Conservation (phyloP, 441 rosid genomes). For the Euphorbia neoarborescens region DNA sequence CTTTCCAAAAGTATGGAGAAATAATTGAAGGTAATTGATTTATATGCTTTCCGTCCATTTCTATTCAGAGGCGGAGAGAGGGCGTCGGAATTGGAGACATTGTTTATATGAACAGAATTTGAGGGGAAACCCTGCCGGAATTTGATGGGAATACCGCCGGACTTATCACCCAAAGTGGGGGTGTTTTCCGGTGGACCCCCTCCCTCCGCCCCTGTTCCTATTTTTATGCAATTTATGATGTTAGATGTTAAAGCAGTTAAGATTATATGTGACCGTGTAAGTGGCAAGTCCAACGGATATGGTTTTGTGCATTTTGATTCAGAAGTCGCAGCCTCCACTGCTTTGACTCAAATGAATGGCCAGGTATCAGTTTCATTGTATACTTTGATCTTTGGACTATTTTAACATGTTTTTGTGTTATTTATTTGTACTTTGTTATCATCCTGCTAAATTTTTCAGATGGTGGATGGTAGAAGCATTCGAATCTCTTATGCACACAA, state of each 20-base stretch:
- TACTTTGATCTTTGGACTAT: background rate
- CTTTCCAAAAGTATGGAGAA: conserved; percentile 41
- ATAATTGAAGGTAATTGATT: conserved; percentile 38
- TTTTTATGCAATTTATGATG: too few relatives aligned
- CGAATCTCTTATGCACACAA: conserved; percentile 38
- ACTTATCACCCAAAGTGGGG: too few relatives aligned
- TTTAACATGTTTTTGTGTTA: too few relatives aligned
- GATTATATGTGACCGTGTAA: conserved; percentile 54
- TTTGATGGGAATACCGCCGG: too few relatives aligned
- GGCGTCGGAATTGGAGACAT: too few relatives aligned
- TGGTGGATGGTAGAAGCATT: background rate
- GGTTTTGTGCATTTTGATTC: conserved; percentile 52
- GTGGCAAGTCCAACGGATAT: conserved; percentile 60
- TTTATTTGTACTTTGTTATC: background rate
- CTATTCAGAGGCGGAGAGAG: too few relatives aligned
- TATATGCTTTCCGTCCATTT: background rate
- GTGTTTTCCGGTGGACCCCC: too few relatives aligned
- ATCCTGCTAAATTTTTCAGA: background rate
- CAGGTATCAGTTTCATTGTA: conserved; percentile 23
- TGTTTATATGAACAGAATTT: too few relatives aligned
- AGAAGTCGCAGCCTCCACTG: conserved; percentile 44
- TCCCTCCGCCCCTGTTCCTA: too few relatives aligned
- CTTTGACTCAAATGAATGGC: conserved; percentile 51
- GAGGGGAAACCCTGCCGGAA: too few relatives aligned
- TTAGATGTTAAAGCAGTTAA: conserved; percentile 32